A percentile compares a stretch with the other conserved stretches of the same genome.
Conservation (phyloP, 768 basidiomycete species). For the Rossbeevera mucosa region DNA sequence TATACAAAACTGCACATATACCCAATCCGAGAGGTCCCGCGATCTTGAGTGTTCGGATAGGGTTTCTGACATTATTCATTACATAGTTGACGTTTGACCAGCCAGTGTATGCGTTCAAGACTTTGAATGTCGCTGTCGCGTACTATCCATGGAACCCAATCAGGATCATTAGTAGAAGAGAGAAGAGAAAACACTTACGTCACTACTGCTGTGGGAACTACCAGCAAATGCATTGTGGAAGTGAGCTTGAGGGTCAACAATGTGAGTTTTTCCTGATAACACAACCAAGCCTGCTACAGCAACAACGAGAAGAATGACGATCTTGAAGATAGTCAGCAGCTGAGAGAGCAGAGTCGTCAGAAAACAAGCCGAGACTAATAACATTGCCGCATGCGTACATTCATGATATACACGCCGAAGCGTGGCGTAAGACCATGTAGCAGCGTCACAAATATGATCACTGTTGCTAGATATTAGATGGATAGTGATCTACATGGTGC, state of each 20-base stretch:
- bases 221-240: constrained; percentile 57
- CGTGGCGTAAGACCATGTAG: constrained; percentile 51
- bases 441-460: constrained; percentile 46
- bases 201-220: constrained; percentile 49
- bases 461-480: constrained; percentile 23
- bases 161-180: background rate
- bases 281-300: constrained; percentile 59
- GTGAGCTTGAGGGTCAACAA: constrained; percentile 52
- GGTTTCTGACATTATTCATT: constrained; percentile 56
- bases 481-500: background rate
- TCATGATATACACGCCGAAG: constrained; percentile 49
- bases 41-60: constrained; percentile 57
- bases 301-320: constrained; percentile 47
- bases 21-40: constrained; percentile 55
- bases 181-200: constrained; percentile 23
- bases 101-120: constrained; percentile 44
- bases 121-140: constrained; percentile 58
- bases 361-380: too few relatives aligned
- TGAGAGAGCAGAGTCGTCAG: constrained; percentile 14
- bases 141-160: constrained; percentile 34
- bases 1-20: constrained; percentile 49
- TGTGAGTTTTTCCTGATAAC: constrained; percentile 50
- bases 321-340: constrained; percentile 52
- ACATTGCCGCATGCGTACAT: constrained; percentile 31
- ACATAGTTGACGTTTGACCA: constrained; percentile 46